Evolutionary conservation across 2,329 filamentous ascomycete species (phyloP).

Genomic region (Volutella citrinella): DNA sequence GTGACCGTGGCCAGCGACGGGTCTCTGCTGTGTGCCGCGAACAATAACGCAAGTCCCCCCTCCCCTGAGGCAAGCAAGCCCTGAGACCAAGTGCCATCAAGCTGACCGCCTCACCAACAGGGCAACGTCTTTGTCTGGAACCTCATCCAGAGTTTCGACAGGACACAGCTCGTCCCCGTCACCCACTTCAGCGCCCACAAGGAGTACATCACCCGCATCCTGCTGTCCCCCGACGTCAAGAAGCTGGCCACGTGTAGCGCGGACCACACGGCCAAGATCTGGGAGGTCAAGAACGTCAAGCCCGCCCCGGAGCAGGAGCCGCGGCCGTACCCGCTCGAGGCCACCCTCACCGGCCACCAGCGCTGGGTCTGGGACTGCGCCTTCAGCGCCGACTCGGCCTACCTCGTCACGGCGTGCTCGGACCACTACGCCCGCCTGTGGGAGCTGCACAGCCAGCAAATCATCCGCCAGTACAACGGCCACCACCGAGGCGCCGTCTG

Average conservation of each 20-base stretch:
- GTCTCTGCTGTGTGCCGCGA: constrained; percentile 86
- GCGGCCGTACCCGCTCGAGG: constrained; percentile 74
- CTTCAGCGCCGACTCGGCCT: constrained; percentile 89
- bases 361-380: constrained; percentile 98
- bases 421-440: constrained; percentile 91
- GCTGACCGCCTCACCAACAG: too few species aligned
- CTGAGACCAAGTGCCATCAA: too few species aligned
- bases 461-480: constrained; percentile 93
- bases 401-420: constrained; percentile 87
- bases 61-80: too few species aligned
- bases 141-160: constrained; percentile 77
- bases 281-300: constrained; percentile 78
- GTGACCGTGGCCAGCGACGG: constrained; percentile 96
- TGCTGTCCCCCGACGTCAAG: constrained; percentile 89
- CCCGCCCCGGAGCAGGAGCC: constrained; percentile 40
- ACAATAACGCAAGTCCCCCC: constrained; percentile 72
- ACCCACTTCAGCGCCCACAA: constrained; percentile 89
- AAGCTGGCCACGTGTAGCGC: constrained; percentile 92
- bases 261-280: constrained; percentile 93
- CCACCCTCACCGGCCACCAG: constrained; percentile 85
- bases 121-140: constrained; percentile 98
- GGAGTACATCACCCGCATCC: constrained; percentile 87
- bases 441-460: constrained; percentile 82
- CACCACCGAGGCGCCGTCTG: constrained; percentile 91
- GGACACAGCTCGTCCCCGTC: constrained; percentile 80